These are phyloP conservation scores for Carex parvula DNA, from an alignment of 176 grass and related monocot genomes.

Conservation along the genomic window DNA sequence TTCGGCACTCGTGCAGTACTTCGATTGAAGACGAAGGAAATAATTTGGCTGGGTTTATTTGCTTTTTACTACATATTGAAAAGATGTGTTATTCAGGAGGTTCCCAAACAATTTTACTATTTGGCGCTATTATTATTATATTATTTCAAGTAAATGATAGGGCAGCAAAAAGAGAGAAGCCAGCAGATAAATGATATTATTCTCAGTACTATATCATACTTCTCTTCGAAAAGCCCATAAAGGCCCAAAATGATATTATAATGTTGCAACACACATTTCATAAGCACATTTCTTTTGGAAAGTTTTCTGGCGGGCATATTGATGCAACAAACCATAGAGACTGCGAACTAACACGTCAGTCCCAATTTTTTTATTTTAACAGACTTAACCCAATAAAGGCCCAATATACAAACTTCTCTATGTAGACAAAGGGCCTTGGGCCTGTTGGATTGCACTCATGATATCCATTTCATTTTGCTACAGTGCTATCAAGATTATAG, in stretches of 20 bases:
- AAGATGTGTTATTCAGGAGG: background rate
- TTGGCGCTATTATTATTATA: background rate
- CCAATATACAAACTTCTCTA: background rate
- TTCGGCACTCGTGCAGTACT: slow-evolving; percentile 40
- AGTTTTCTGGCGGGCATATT: background rate
- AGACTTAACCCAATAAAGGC: background rate
- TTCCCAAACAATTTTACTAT: background rate
- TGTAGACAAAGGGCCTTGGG: background rate
- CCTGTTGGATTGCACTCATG: background rate
- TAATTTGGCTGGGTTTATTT: slow-evolving; percentile 62
- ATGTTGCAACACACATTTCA: no score
- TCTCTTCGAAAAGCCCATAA: no score
- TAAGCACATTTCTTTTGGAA: no score
- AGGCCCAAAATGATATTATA: no score
- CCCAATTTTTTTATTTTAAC: background rate
- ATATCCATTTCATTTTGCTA: background rate
- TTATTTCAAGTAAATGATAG: background rate
- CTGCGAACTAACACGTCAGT: background rate
- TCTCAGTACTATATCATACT: no score
- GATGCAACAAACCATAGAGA: background rate
- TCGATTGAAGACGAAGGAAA: slow-evolving; percentile 45
- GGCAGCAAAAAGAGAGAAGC: background rate
- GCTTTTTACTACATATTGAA: slow-evolving; percentile 57
- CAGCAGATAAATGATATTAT: background rate
- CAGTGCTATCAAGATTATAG: background rate